A percentile compares a stretch with the other conserved stretches of the same genome.
phyloP scores from a whole-genome alignment of 2,329 filamentous ascomycete species.

The Hymenoscyphus fraxineus region DNA sequence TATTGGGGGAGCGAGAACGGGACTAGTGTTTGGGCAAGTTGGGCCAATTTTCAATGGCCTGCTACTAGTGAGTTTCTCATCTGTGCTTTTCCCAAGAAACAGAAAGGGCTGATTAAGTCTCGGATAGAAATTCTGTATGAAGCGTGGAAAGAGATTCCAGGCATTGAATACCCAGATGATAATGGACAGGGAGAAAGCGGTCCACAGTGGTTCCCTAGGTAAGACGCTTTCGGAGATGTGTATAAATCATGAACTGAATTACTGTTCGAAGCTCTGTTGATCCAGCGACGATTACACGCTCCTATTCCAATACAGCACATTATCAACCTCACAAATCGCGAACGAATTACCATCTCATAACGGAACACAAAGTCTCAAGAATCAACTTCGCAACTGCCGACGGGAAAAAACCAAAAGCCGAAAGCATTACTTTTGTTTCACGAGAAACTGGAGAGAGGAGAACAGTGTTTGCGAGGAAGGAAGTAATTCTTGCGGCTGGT shows the following conservation, averaged over 20 bases:
- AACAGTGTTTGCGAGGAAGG: conserved; percentile 24
- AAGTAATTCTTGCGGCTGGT: conserved; percentile 46
- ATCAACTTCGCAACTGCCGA: conserved; percentile 1
- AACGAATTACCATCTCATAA: conserved; percentile 5
- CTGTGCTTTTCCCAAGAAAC: background rate
- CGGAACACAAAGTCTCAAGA: conserved; percentile 5
- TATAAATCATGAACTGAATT: background rate
- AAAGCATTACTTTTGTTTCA: background rate
- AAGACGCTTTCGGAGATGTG: background rate
- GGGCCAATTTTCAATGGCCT: background rate
- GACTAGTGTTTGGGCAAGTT: background rate
- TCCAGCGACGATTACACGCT: background rate
- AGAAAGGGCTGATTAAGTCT: background rate
- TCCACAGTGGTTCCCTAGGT: background rate
- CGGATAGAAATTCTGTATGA: background rate
- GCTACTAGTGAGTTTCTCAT: background rate
- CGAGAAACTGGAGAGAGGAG: background rate
- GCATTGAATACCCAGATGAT: background rate
- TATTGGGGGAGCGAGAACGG: background rate
- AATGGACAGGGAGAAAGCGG: background rate
- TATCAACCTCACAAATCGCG: background rate
- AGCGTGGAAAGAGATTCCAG: conserved; percentile 2
- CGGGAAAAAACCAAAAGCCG: background rate
- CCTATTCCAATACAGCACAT: background rate
- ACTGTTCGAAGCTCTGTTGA: background rate